Conservation (phyloP, 306 rosid species). For the Dalbergia oliveri region DNA sequence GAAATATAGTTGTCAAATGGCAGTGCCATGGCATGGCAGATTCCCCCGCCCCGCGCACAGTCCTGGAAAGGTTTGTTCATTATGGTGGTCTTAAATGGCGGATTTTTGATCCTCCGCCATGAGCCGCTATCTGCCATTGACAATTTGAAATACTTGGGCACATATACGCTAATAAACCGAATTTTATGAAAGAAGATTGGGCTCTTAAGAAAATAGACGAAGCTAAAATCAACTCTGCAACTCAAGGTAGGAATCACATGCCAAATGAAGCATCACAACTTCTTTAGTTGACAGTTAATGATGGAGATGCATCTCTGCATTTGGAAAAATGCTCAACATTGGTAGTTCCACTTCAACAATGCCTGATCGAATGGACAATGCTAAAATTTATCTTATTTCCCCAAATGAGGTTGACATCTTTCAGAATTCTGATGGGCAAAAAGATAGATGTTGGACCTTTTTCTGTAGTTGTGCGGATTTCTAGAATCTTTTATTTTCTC, state of each 20-base stretch:
- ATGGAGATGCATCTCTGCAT: not conserved
- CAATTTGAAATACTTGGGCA: no score
- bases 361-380: not conserved
- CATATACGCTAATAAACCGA: no score
- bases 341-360: not conserved
- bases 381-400: conserved; percentile 1
- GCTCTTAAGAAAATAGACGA: conserved; percentile 24
- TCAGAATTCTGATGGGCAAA: not conserved
- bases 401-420: not conserved
- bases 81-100: no score
- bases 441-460: conserved; percentile 2
- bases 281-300: not conserved
- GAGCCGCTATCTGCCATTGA: no score
- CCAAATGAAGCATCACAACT: conserved; percentile 6
- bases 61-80: no score
- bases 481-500: conserved; percentile 19
- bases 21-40: no score
- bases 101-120: no score
- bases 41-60: no score
- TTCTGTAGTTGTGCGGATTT: not conserved
- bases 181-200: conserved; percentile 18
- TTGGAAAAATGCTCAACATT: not conserved
- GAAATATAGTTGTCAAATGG: no score
- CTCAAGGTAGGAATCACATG: not conserved
- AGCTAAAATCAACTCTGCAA: not conserved